Conservation (phyloP, 257 asterid genomes). For the Solanum virginianum region DNA sequence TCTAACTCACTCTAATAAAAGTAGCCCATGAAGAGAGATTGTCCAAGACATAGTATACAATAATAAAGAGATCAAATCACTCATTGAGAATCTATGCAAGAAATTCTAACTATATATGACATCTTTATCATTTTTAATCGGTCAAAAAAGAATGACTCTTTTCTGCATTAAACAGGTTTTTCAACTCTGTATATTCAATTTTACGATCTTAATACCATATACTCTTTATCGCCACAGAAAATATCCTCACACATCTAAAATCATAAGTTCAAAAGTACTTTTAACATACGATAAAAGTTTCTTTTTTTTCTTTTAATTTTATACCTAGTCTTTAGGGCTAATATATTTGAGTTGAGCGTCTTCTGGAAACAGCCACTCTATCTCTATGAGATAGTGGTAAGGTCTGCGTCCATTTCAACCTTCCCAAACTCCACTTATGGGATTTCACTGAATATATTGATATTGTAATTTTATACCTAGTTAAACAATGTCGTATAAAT, state of each 20-base stretch:
- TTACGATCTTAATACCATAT: not conserved
- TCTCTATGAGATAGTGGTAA: too few relatives aligned
- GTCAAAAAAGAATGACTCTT: not conserved
- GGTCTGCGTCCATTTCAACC: too few relatives aligned
- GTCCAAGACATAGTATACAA: not conserved
- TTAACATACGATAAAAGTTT: not conserved
- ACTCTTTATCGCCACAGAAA: not conserved
- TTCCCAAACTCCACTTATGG: too few relatives aligned
- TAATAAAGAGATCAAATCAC: not conserved
- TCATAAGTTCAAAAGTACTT: not conserved
- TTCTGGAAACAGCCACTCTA: too few relatives aligned
- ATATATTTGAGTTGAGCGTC: too few relatives aligned
- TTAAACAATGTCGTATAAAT: not conserved
- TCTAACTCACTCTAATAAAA: not conserved
- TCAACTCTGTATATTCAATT: not conserved
- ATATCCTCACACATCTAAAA: fast-evolving
- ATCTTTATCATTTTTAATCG: not conserved
- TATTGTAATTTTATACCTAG: too few relatives aligned
- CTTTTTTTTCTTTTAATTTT: too few relatives aligned
- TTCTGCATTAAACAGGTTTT: not conserved
- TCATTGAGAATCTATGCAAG: not conserved
- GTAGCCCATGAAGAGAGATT: not conserved
- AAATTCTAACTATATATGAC: not conserved
- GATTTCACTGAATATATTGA: too few relatives aligned
- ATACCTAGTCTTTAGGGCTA: too few relatives aligned